These are phyloP conservation scores for Ophiocordyceps sinensis DNA, from an alignment of 2,329 filamentous ascomycete species.

Conservation along the genomic window DNA sequence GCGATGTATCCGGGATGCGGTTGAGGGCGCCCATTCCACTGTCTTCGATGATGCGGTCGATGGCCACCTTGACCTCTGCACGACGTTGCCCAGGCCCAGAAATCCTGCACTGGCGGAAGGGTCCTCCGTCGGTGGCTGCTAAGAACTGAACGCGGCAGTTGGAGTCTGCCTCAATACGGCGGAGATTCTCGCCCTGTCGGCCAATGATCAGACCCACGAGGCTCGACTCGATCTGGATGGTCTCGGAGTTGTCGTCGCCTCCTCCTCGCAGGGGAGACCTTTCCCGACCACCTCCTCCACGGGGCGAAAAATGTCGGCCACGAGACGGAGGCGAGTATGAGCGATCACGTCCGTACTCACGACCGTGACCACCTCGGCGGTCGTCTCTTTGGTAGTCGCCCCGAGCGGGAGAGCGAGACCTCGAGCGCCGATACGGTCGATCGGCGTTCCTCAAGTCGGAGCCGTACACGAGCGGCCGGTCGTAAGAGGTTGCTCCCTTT, in stretches of 20 bases:
- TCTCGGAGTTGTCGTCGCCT: slow-evolving; percentile 59
- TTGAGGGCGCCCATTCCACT: slow-evolving; percentile 38
- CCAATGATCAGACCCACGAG: slow-evolving; percentile 86
- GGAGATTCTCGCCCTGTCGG: slow-evolving; percentile 75
- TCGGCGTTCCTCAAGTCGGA: slow-evolving; percentile 19
- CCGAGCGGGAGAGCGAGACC: slow-evolving; percentile 62
- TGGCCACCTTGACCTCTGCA: slow-evolving; percentile 66
- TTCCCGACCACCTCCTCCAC: slow-evolving; percentile 36
- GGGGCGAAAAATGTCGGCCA: slow-evolving; percentile 45
- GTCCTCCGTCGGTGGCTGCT: slow-evolving; percentile 57
- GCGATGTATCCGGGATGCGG: slow-evolving; percentile 25
- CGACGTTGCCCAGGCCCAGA: slow-evolving; percentile 58
- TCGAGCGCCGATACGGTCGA: slow-evolving; percentile 46
- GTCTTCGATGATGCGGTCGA: slow-evolving; percentile 78
- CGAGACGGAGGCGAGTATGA: slow-evolving; percentile 55
- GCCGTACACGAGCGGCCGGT: slow-evolving; percentile 35
- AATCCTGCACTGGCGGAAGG: slow-evolving; percentile 74
- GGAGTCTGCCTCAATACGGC: slow-evolving; percentile 71
- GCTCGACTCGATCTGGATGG: slow-evolving; percentile 73
- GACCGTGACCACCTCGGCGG: slow-evolving; percentile 45
- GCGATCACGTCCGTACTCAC: slow-evolving; percentile 44
- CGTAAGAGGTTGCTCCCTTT: slow-evolving; percentile 54
- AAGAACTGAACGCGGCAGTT: slow-evolving; percentile 80
- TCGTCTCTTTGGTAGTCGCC: slow-evolving; percentile 70
- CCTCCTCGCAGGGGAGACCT: slow-evolving; percentile 40